phyloP scores from a whole-genome alignment of 495 filamentous ascomycete genomes.

The Neurospora sp. region DNA sequence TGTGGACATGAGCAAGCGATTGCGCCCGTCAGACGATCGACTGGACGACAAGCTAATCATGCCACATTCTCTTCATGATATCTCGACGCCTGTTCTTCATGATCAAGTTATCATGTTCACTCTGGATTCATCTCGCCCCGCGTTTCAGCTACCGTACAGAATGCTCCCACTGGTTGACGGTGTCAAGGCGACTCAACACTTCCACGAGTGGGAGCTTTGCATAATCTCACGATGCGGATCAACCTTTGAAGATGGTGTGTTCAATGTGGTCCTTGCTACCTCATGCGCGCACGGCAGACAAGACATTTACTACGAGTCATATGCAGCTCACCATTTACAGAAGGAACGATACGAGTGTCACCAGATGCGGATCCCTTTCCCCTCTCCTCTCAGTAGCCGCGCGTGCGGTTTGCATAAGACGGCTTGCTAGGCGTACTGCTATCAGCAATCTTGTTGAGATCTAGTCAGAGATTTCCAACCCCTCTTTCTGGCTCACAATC shows the following conservation, averaged over 20 bases:
- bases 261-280: background rate
- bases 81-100: background rate
- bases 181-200: background rate
- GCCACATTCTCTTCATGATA: constrained; percentile 3
- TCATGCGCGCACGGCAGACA: background rate
- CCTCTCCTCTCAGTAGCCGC: background rate
- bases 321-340: background rate
- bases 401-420: background rate
- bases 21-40: background rate
- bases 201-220: background rate
- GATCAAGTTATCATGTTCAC: background rate
- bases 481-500: background rate
- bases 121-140: background rate
- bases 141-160: background rate
- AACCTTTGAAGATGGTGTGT: background rate
- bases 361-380: background rate
- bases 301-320: background rate
- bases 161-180: background rate
- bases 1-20: constrained; percentile 8
- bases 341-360: background rate
- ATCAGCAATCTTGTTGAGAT: background rate
- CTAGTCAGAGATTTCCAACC: constrained; percentile 4
- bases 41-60: background rate
- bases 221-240: background rate
- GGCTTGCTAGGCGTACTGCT: background rate